Evolutionary conservation across 768 basidiomycete genomes (phyloP).

Genomic region (Coprinellus aureogranulatus): DNA sequence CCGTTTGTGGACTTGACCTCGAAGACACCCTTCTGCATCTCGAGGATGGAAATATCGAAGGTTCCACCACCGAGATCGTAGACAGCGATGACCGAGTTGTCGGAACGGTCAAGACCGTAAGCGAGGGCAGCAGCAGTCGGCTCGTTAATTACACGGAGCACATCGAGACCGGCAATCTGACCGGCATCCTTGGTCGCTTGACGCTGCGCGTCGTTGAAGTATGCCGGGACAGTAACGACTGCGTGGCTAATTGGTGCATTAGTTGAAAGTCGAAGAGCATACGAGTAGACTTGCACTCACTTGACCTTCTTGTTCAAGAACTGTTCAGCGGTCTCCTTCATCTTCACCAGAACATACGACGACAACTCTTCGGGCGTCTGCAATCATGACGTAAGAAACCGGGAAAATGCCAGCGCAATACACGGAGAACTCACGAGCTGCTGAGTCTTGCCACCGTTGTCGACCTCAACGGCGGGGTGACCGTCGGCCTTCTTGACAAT

Average conservation of each 20-base stretch:
- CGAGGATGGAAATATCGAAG: conserved; percentile 98
- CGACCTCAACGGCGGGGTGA: conserved; percentile 79
- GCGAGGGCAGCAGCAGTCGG: conserved; percentile 98
- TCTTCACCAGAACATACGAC: conserved; percentile 85
- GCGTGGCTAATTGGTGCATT: conserved; percentile 55
- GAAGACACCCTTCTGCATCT: conserved; percentile 99
- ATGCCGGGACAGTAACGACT: conserved; percentile 95
- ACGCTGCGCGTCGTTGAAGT: conserved; percentile 99
- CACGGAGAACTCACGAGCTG: conserved; percentile 54
- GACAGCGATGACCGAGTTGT: conserved; percentile 88
- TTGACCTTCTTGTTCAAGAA: conserved; percentile 91
- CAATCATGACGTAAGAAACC: conserved; percentile 13
- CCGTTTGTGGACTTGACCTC: conserved; percentile 99
- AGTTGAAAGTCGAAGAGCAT: neutral
- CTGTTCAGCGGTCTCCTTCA: conserved; percentile 94
- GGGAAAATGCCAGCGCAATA: neutral
- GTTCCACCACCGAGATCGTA: conserved; percentile 99
- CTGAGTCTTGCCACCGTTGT: conserved; percentile 82
- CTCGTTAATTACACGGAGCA: conserved; percentile 98
- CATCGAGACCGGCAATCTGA: conserved; percentile 95
- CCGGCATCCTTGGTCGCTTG: conserved; percentile 99
- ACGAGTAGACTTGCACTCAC: conserved; percentile 51
- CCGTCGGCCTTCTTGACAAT: conserved; percentile 71
- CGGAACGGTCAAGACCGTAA: conserved; percentile 89
- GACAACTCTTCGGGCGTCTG: conserved; percentile 86